A percentile compares a stretch with the other conserved stretches of the same genome.
phyloP scores from a whole-genome alignment of 2,329 filamentous ascomycete species.

The Daldinia sp. region DNA sequence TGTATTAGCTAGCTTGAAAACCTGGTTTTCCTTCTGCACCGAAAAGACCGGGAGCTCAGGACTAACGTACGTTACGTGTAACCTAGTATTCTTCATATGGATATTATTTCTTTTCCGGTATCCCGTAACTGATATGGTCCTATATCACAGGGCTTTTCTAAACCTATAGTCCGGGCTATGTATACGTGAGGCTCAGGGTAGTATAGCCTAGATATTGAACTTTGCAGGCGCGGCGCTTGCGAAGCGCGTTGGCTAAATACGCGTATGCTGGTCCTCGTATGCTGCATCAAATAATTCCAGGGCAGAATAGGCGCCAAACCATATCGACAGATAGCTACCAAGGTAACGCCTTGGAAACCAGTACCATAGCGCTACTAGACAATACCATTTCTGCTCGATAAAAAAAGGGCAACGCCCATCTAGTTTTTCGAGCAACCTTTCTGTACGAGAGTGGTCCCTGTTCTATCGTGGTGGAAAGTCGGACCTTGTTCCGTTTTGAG shows the following conservation, averaged over 20 bases:
- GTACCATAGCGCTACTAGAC: background rate
- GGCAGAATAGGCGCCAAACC: constrained; percentile 13
- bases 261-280: constrained; percentile 6
- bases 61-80: constrained; percentile 7
- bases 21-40: constrained; percentile 30
- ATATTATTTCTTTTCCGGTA: constrained; percentile 1
- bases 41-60: constrained; percentile 19
- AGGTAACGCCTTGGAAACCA: background rate
- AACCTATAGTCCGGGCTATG: constrained; percentile 11
- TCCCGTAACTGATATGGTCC: constrained; percentile 9
- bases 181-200: constrained; percentile 10
- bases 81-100: background rate
- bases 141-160: background rate
- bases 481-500: constrained; percentile 38
- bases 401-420: background rate
- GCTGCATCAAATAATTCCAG: constrained; percentile 1
- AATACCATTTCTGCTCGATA: constrained; percentile 14
- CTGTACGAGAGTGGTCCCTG: constrained; percentile 1
- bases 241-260: constrained; percentile 14
- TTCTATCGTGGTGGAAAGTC: constrained; percentile 34
- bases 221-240: constrained; percentile 20
- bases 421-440: constrained; percentile 6
- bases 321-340: background rate
- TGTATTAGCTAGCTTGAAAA: constrained; percentile 11
- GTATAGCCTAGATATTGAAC: constrained; percentile 19